Conservation (phyloP, 345 rosid species). For the Adansonia digitata region DNA sequence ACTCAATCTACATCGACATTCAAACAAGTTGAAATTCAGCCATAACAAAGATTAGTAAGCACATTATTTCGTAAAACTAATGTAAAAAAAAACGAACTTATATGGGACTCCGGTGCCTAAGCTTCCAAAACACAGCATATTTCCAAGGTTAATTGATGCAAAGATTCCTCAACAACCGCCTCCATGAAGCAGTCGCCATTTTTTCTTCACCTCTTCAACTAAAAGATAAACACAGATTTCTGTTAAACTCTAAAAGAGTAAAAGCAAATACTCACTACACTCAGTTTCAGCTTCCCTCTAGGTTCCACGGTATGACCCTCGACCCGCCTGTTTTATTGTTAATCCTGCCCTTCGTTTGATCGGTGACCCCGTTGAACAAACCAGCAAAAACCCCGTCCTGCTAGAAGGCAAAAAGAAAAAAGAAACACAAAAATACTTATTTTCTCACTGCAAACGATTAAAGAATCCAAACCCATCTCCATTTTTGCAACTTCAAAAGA, state of each 20-base stretch:
- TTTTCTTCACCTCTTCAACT: slow-evolving; percentile 13
- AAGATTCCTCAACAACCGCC: slow-evolving; percentile 40
- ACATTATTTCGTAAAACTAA: background rate
- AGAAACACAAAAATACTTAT: background rate
- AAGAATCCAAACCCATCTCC: background rate
- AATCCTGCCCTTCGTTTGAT: slow-evolving; percentile 43
- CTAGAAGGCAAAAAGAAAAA: slow-evolving; percentile 3
- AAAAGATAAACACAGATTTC: slow-evolving; percentile 11
- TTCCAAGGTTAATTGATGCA: slow-evolving; percentile 45
- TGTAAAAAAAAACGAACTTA: slow-evolving; percentile 24
- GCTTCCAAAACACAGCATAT: slow-evolving; percentile 61
- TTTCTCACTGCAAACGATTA: slow-evolving; percentile 4
- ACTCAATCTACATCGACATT: background rate
- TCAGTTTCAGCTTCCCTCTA: slow-evolving; percentile 28
- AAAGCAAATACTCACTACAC: slow-evolving; percentile 8
- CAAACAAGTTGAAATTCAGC: background rate
- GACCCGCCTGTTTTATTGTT: slow-evolving; percentile 33
- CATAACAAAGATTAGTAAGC: slow-evolving; percentile 6
- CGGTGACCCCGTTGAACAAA: slow-evolving; percentile 43
- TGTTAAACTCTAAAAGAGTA: slow-evolving; percentile 22
- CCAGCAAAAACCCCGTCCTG: slow-evolving; percentile 30
- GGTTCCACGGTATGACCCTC: slow-evolving; percentile 59
- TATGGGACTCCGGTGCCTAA: slow-evolving; percentile 34
- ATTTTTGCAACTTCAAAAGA: background rate
- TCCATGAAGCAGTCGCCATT: slow-evolving; percentile 44